A percentile compares a stretch with the other conserved stretches of the same genome.
Evolutionary conservation across 768 basidiomycete species (phyloP).

Genomic region (Sarcomyxa edulis): DNA sequence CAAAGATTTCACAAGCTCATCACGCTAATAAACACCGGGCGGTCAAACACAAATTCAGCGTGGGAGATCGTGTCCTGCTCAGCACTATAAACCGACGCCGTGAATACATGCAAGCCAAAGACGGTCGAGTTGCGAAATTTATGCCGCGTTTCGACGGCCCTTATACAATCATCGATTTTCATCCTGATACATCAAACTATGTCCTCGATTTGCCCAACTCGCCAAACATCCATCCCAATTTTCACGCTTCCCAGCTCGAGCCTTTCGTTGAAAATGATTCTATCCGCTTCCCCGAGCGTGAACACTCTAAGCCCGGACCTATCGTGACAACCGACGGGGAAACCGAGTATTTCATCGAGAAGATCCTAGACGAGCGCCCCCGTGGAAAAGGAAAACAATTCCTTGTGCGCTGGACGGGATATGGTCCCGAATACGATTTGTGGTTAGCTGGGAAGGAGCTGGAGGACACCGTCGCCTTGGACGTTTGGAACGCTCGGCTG

Average conservation of each 20-base stretch:
- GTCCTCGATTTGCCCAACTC: conserved; percentile 13
- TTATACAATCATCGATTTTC: conserved; percentile 12
- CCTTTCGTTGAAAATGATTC: neutral
- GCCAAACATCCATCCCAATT: conserved; percentile 11
- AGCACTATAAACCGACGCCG: no score
- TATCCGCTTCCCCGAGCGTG: no score
- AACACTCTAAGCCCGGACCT: no score
- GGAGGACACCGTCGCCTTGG: neutral
- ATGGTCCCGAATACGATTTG: conserved; percentile 3
- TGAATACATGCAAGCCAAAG: no score
- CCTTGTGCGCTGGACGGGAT: conserved; percentile 6
- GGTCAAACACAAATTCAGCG: conserved; percentile 11
- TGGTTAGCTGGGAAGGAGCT: neutral
- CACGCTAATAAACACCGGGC: conserved; percentile 14
- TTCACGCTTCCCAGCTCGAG: conserved; percentile 13
- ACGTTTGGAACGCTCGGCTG: no score
- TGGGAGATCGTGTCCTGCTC: conserved; percentile 9
- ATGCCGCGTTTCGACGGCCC: no score
- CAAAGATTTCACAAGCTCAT: conserved; percentile 19
- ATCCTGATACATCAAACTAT: conserved; percentile 10
- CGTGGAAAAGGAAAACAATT: conserved; percentile 4
- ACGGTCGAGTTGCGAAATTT: no score
- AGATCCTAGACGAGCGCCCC: conserved; percentile 5
- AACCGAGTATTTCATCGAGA: no score
- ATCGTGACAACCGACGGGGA: no score